Conservation (phyloP, 2,329 filamentous ascomycete species). For the Ophiobolus disseminans region DNA sequence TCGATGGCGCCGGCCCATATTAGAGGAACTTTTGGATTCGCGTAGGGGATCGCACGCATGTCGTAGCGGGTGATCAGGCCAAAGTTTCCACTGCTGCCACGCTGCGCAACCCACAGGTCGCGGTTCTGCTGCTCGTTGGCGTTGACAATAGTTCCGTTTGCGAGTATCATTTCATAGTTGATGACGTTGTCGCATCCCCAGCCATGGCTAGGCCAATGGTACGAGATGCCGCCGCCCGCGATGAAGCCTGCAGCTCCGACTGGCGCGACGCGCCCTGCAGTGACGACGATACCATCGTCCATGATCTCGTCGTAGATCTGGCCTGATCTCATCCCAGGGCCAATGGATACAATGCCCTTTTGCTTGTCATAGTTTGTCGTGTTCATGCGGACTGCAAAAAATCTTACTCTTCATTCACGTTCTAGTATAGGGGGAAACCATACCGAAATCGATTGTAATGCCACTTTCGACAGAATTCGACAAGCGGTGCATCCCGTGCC, state of each 20-base stretch:
- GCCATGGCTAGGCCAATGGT: neutral
- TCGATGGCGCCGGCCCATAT: neutral
- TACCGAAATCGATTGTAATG: constrained; percentile 1
- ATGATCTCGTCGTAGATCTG: constrained; percentile 8
- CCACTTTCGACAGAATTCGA: constrained; percentile 1
- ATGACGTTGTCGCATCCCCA: constrained; percentile 18
- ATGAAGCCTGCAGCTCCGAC: neutral
- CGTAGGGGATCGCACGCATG: neutral
- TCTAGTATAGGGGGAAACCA: neutral
- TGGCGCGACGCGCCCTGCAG: constrained; percentile 16
- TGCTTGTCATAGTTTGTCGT: neutral
- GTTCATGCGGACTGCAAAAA: no score
- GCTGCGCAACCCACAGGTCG: constrained; percentile 48
- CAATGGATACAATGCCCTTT: neutral
- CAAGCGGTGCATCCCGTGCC: neutral
- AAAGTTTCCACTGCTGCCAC: constrained; percentile 50
- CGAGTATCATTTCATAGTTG: constrained; percentile 43
- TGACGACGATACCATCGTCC: neutral
- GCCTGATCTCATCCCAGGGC: constrained; percentile 8
- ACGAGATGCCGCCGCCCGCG: neutral
- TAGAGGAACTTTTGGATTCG: neutral
- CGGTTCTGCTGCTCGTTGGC: constrained; percentile 36
- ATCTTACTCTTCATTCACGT: neutral
- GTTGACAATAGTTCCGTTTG: constrained; percentile 42
- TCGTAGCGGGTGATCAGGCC: constrained; percentile 35